Conservation (phyloP, 2,329 filamentous ascomycete species). For the Cladosporium velox region DNA sequence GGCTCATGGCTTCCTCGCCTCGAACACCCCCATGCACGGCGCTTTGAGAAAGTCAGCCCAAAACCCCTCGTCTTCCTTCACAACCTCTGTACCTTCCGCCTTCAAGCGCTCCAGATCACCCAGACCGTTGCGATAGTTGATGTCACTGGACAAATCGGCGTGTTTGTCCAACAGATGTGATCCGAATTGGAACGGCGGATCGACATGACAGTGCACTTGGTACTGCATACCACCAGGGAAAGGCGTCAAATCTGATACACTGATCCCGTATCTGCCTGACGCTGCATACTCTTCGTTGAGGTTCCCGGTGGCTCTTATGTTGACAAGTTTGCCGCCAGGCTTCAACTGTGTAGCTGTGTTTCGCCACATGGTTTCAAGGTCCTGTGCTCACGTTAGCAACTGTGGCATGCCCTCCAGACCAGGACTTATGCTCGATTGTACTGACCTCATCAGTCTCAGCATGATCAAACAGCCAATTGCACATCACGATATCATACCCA, state of each 20-base stretch:
- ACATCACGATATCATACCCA: conserved; percentile 27
- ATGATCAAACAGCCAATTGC: conserved; percentile 26
- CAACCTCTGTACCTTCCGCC: conserved; percentile 17
- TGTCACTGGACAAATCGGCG: conserved; percentile 20
- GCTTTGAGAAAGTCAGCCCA: conserved; percentile 25
- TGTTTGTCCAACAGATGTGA: conserved; percentile 18
- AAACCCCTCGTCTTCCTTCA: conserved; percentile 21
- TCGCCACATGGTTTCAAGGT: conserved; percentile 21
- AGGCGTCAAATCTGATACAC: conserved; percentile 17
- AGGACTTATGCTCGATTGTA: neutral
- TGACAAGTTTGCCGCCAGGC: conserved; percentile 24
- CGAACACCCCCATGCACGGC: conserved; percentile 25
- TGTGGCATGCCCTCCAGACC: neutral
- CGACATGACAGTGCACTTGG: conserved; percentile 11
- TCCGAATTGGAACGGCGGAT: conserved; percentile 23
- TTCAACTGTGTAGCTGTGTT: conserved; percentile 24
- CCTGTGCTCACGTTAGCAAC: neutral
- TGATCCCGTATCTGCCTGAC: conserved; percentile 25
- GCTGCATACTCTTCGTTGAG: neutral
- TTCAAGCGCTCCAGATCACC: conserved; percentile 15
- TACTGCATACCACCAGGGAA: conserved; percentile 23
- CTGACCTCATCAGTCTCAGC: conserved; percentile 22
- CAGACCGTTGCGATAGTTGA: conserved; percentile 22
- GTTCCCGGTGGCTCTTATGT: conserved; percentile 18
- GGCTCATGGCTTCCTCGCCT: conserved; percentile 15